phyloP scores from a whole-genome alignment of 2,329 filamentous ascomycete genomes.

The Epichloe gansuensis region DNA sequence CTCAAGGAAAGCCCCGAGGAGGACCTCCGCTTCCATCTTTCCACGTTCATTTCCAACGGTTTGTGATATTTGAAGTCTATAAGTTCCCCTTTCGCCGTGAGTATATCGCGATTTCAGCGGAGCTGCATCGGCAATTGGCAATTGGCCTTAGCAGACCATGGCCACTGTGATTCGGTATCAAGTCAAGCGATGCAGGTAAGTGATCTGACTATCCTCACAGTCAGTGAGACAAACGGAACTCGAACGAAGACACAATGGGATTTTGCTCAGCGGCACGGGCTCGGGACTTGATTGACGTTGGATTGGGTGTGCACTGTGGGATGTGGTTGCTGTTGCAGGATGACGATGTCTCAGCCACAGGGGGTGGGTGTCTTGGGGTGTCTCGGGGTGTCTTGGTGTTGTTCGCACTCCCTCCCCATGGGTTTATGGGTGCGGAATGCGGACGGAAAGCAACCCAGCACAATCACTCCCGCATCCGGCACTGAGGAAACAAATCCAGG shows the following conservation, averaged over 20 bases:
- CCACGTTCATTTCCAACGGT: conserved; percentile 16
- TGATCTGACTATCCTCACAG: neutral
- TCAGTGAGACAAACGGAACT: neutral
- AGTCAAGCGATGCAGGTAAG: neutral
- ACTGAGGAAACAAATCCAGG: conserved; percentile 11
- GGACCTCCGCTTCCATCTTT: conserved; percentile 24
- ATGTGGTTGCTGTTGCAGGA: conserved; percentile 3
- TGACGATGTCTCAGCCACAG: conserved; percentile 15
- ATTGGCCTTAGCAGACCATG: conserved; percentile 5
- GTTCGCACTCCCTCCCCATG: no score
- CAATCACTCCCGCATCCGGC: conserved; percentile 10
- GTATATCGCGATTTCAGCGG: neutral
- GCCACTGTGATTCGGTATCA: neutral
- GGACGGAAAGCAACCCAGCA: neutral
- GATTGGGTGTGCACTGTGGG: neutral
- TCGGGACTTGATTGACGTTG: neutral
- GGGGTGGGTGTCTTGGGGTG: conserved; percentile 7
- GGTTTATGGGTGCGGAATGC: neutral
- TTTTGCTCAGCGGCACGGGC: neutral
- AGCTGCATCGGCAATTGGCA: neutral
- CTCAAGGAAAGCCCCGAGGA: conserved; percentile 17
- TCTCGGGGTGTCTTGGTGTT: neutral
- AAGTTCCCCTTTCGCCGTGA: neutral
- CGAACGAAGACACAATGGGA: neutral
- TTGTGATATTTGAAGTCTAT: neutral